Evolutionary conservation across 192 early-diverging fungal genomes (phyloP).

Genomic region (Endogone sp.): DNA sequence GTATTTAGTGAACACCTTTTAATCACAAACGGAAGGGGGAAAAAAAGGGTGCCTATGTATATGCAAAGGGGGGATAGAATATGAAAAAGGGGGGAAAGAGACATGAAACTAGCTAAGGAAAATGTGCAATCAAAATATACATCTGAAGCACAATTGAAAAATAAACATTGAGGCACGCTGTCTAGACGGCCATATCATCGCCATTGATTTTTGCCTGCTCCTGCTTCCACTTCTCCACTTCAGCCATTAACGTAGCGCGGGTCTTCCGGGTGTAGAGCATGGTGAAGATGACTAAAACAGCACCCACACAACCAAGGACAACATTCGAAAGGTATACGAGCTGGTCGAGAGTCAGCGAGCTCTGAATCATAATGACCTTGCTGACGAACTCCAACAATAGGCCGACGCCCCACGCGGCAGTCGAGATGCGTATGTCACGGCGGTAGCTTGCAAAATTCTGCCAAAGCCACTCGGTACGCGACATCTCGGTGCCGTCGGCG

Average conservation of each 20-base stretch:
- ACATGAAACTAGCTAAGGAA: too few relatives aligned
- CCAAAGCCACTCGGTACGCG: conserved; percentile 20
- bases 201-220: too few relatives aligned
- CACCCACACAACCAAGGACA: neutral
- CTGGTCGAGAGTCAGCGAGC: conserved; percentile 10
- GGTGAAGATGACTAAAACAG: neutral
- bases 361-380: conserved; percentile 23
- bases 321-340: neutral
- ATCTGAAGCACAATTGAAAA: too few relatives aligned
- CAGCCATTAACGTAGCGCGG: neutral
- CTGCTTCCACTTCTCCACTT: neutral
- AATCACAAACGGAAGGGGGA: too few relatives aligned
- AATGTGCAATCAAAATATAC: too few relatives aligned
- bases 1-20: too few relatives aligned
- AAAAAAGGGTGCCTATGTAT: too few relatives aligned
- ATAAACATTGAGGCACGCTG: too few relatives aligned
- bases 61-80: too few relatives aligned
- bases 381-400: conserved; percentile 25
- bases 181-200: too few relatives aligned
- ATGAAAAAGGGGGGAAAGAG: too few relatives aligned
- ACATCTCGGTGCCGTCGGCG: conserved; percentile 15
- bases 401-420: conserved; percentile 21
- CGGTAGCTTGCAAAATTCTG: conserved; percentile 16
- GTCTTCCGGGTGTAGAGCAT: neutral
- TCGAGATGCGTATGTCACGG: conserved; percentile 28